Evolutionary conservation across 2,329 filamentous ascomycete species (phyloP).

Genomic region (Pyrenophora seminiperda): DNA sequence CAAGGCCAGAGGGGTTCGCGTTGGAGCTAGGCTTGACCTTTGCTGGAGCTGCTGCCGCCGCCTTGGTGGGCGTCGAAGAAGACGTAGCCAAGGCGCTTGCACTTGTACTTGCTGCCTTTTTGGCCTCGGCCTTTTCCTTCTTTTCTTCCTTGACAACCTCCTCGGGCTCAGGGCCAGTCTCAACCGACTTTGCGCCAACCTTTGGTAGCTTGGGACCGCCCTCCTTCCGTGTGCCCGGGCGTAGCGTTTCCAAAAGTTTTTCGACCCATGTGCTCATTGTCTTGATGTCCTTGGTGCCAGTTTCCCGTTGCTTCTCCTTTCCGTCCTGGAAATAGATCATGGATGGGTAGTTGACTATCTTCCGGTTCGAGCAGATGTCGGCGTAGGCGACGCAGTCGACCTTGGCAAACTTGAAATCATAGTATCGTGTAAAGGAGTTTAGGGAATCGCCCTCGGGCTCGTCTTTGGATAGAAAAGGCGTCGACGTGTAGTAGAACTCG

Average conservation of each 20-base stretch:
- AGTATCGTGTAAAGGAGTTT: conserved; percentile 77
- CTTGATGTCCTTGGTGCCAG: conserved; percentile 70
- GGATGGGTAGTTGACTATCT: conserved; percentile 73
- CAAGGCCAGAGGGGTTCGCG: conserved; percentile 75
- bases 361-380: conserved; percentile 72
- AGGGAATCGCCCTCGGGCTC: conserved; percentile 56
- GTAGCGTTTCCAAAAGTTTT: conserved; percentile 73
- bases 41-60: conserved; percentile 30
- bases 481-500: conserved; percentile 92
- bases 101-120: conserved; percentile 7
- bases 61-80: conserved; percentile 32
- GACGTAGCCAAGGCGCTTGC: conserved; percentile 12
- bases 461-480: conserved; percentile 62
- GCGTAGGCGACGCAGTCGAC: conserved; percentile 85
- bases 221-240: conserved; percentile 78
- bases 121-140: conserved; percentile 22
- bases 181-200: conserved; percentile 64
- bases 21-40: conserved; percentile 35
- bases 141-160: conserved; percentile 45
- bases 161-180: conserved; percentile 47
- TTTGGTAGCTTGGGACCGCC: conserved; percentile 71
- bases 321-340: conserved; percentile 83
- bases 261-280: conserved; percentile 74
- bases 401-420: conserved; percentile 85
- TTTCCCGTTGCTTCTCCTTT: conserved; percentile 65